Evolutionary conservation across 345 rosid genomes (phyloP), one percentile per base, ranked within the genome.

Genomic region (Draba incana): DNA sequence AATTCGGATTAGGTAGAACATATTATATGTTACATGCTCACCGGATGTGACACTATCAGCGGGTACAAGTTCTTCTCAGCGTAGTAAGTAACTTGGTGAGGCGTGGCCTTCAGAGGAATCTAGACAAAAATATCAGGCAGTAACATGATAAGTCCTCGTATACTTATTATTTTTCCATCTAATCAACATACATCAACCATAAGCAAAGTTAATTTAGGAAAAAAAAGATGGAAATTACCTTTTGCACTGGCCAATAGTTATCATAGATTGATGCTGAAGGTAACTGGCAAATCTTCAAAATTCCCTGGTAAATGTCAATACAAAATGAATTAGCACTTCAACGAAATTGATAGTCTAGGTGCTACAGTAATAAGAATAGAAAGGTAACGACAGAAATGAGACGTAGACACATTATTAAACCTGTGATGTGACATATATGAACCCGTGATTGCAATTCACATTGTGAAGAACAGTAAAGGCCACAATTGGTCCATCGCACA

Each of bases 391-490:
- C 33, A 70, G 69, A 58, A 28, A 49, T 23, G 75, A 58, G 49
- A 41, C 23, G 33, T 44, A 35, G 63, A 35, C 39, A 73, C 61
- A 43, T 13, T 15, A 74, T 59, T 57, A 65, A 62, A 94, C 98
- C 96, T 91, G 88, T 42, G 96, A 87, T 41, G 99, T 91, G 54
- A 89, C 98, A 74, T 89, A 89, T 68, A 94, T 89, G 83, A 94
- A 84, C 71, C 99, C 98, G 62, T 82, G 97, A 77, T 89, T 94
- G 74, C 98, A 94, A 66, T 94, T 94, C 57, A 94, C 98, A 72
- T 89, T 94, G 81, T 91, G 97, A 77, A 94, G 96, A 80, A 91
- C 99, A 62, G 97, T 91, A 80, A 94, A 94, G 67, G 99, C 99
- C 13, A 77, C 88, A 68, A 94, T 89, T 64, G 95, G 75, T 72